A percentile compares a stretch with the other conserved stretches of the same genome.
These are phyloP conservation scores for Cucurbita ficifolia DNA, from an alignment of 306 rosid species.

Conservation along the genomic window DNA sequence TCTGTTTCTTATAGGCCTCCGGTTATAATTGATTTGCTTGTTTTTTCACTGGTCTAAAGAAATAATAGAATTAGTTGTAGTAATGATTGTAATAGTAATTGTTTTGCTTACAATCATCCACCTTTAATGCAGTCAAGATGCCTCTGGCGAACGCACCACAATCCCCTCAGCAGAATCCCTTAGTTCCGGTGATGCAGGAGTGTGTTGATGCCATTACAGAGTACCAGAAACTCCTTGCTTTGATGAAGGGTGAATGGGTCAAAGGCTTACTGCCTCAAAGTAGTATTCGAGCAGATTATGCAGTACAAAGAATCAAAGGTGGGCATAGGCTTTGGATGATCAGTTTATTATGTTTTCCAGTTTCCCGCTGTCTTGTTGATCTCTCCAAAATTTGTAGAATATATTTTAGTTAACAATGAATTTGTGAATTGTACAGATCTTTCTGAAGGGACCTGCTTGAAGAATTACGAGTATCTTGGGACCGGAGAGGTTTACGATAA, in stretches of 20 bases:
- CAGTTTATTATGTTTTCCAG: background rate
- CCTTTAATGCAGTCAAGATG: slow-evolving; percentile 39
- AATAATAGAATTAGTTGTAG: background rate
- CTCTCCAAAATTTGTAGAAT: background rate
- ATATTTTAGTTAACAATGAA: background rate
- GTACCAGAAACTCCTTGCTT: slow-evolving; percentile 77
- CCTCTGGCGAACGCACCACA: slow-evolving; percentile 36
- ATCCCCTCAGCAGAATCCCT: slow-evolving; percentile 48
- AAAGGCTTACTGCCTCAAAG: slow-evolving; percentile 91
- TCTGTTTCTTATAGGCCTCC: background rate
- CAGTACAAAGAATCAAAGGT: slow-evolving; percentile 80
- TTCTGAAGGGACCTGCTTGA: slow-evolving; percentile 90
- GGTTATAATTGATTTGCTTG: background rate
- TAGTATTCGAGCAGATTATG: slow-evolving; percentile 71
- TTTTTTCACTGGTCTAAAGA: background rate
- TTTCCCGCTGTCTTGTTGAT: background rate
- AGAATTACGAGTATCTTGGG: slow-evolving; percentile 79
- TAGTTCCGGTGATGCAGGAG: slow-evolving; percentile 60
- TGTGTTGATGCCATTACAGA: slow-evolving; percentile 74
- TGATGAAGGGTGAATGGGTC: slow-evolving; percentile 93
- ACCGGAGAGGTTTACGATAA: slow-evolving; percentile 74
- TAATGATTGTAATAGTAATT: background rate
- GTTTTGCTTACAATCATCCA: slow-evolving; percentile 7
- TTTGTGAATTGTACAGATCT: slow-evolving; percentile 48
- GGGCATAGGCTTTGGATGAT: slow-evolving; percentile 9